These are phyloP conservation scores for Ophiostoma perfectum DNA, from an alignment of 2,329 filamentous ascomycete genomes.

Conservation along the genomic window DNA sequence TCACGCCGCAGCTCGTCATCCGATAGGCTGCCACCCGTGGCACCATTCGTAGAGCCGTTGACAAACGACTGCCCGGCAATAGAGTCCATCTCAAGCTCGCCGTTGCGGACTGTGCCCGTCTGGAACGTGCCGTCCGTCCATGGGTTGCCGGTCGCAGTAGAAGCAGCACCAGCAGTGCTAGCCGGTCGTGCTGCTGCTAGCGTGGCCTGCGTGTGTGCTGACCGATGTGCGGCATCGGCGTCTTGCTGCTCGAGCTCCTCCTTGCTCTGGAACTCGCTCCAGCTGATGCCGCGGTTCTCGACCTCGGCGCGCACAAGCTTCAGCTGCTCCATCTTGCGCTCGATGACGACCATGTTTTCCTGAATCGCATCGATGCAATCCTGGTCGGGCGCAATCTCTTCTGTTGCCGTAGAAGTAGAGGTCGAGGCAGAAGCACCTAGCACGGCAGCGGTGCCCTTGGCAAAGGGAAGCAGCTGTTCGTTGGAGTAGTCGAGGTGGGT, in stretches of 20 bases:
- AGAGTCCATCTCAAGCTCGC: slow-evolving; percentile 43
- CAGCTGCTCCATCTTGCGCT: slow-evolving; percentile 61
- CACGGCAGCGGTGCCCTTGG: slow-evolving; percentile 43
- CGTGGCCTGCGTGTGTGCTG: slow-evolving; percentile 9
- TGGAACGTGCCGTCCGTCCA: slow-evolving; percentile 62
- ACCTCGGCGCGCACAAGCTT: slow-evolving; percentile 60
- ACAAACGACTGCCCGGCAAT: slow-evolving; percentile 20
- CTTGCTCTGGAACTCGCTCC: slow-evolving; percentile 51
- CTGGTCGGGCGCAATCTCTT: slow-evolving; percentile 46
- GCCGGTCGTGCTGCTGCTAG: slow-evolving; percentile 15
- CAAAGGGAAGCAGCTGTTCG: slow-evolving; percentile 64
- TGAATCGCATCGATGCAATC: slow-evolving; percentile 69
- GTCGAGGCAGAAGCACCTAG: slow-evolving; percentile 24
- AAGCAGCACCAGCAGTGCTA: not conserved
- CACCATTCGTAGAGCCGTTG: slow-evolving; percentile 9
- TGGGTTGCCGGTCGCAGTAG: slow-evolving; percentile 33
- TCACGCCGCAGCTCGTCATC: slow-evolving; percentile 55
- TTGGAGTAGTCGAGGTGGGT: slow-evolving; percentile 70
- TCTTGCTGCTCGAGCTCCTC: slow-evolving; percentile 34
- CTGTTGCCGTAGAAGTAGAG: slow-evolving; percentile 1
- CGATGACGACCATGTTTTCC: slow-evolving; percentile 66
- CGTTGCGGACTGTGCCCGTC: slow-evolving; percentile 51
- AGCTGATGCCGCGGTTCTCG: slow-evolving; percentile 50
- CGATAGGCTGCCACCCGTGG: slow-evolving; percentile 44
- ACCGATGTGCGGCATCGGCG: slow-evolving; percentile 20